A percentile compares a stretch with the other conserved stretches of the same genome.
These are phyloP conservation scores for Gossypium schwendimanii DNA, from an alignment of 441 rosid genomes.

Conservation along the genomic window DNA sequence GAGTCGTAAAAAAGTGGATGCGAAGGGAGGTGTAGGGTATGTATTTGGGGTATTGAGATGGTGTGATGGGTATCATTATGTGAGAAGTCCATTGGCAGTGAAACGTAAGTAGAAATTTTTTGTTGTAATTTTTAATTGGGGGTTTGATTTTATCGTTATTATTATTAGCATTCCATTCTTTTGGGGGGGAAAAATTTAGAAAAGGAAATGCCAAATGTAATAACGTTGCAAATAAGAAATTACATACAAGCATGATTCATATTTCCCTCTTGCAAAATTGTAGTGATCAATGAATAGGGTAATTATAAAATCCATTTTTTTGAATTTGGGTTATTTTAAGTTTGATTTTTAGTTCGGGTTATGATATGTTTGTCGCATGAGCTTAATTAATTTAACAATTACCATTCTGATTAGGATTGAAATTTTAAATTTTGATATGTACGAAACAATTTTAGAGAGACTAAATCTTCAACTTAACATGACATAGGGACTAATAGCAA, in stretches of 20 bases:
- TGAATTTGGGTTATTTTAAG: too few species aligned
- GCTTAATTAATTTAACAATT: too few species aligned
- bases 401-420: too few species aligned
- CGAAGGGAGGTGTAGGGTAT: constrained; percentile 11
- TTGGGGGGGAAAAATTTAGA: neutral
- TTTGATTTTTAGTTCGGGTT: too few species aligned
- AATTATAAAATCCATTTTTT: too few species aligned
- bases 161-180: neutral
- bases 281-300: too few species aligned
- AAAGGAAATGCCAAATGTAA: neutral
- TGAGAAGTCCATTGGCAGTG: constrained; percentile 45
- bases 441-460: too few species aligned
- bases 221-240: neutral
- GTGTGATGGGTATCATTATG: constrained; percentile 42
- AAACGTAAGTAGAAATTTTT: neutral
- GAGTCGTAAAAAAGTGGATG: neutral
- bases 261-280: neutral
- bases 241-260: neutral
- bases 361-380: too few species aligned
- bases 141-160: neutral
- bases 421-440: too few species aligned
- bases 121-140: neutral
- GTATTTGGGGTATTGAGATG: constrained; percentile 44
- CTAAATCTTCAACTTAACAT: too few species aligned
- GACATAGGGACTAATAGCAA: too few species aligned